These are phyloP conservation scores for Iodosphaeria phyllophila DNA, from an alignment of 2,329 filamentous ascomycete genomes.

Conservation along the genomic window DNA sequence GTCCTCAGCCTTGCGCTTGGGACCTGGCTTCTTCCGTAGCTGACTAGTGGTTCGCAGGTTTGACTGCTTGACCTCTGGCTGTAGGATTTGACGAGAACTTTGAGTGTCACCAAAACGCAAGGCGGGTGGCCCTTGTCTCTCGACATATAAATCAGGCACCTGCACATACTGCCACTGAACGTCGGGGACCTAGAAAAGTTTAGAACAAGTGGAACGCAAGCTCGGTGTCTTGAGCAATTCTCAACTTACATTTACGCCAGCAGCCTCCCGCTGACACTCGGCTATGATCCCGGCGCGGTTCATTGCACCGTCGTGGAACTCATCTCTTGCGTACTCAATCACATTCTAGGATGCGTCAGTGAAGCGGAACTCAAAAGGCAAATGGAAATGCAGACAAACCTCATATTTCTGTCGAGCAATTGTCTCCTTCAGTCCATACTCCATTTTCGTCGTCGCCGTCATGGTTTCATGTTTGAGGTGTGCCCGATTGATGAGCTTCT, in stretches of 20 bases:
- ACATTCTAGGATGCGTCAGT: slow-evolving; percentile 9
- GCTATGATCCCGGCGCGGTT: slow-evolving; percentile 10
- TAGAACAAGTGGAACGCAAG: neutral
- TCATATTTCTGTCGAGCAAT: slow-evolving; percentile 20
- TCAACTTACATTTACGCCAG: slow-evolving; percentile 10
- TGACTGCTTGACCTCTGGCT: neutral
- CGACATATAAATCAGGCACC: slow-evolving; percentile 6
- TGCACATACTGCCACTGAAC: slow-evolving; percentile 10
- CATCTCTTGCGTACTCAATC: slow-evolving; percentile 10
- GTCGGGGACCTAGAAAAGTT: slow-evolving; percentile 8
- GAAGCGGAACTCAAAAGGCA: slow-evolving; percentile 3
- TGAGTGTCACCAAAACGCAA: slow-evolving; percentile 11
- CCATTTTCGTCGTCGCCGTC: slow-evolving; percentile 12
- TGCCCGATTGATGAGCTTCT: slow-evolving; percentile 9
- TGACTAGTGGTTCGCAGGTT: no score
- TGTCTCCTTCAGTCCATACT: slow-evolving; percentile 15
- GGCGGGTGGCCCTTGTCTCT: slow-evolving; percentile 9
- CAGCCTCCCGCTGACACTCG: slow-evolving; percentile 11
- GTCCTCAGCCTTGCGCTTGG: slow-evolving; percentile 32
- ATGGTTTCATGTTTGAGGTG: slow-evolving; percentile 15
- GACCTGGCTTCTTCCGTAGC: no score
- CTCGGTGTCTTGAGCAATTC: neutral
- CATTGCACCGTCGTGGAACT: slow-evolving; percentile 11
- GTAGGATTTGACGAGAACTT: slow-evolving; percentile 11
- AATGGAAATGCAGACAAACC: slow-evolving; percentile 15